Evolutionary conservation across 2,329 filamentous ascomycete genomes (phyloP).

Genomic region (Diaporthe citriasiana): DNA sequence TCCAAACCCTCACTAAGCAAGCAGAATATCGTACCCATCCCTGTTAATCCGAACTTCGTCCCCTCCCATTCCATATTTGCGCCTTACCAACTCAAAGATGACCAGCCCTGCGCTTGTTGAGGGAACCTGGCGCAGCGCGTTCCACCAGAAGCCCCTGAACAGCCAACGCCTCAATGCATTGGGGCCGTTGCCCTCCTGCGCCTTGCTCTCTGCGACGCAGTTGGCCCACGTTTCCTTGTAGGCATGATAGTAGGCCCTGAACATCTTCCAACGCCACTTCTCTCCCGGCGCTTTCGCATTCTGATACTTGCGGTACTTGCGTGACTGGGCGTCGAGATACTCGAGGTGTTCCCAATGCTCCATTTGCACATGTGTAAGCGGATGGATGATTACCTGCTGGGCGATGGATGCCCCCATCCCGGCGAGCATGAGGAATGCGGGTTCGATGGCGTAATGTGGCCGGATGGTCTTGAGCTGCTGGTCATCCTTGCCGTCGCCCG

Average conservation of each 20-base stretch:
- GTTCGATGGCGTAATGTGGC: conserved; percentile 83
- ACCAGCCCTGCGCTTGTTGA: conserved; percentile 83
- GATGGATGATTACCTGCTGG: conserved; percentile 80
- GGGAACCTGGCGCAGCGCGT: conserved; percentile 79
- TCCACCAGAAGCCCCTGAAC: conserved; percentile 80
- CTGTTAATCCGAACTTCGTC: conserved; percentile 75
- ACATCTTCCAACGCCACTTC: conserved; percentile 63
- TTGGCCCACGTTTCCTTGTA: conserved; percentile 77
- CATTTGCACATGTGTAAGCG: conserved; percentile 78
- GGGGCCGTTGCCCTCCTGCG: conserved; percentile 61
- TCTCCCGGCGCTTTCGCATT: conserved; percentile 51
- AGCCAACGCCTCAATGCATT: conserved; percentile 69
- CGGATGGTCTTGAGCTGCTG: conserved; percentile 67
- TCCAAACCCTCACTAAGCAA: conserved; percentile 55
- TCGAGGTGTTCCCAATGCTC: conserved; percentile 82
- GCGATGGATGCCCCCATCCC: conserved; percentile 77
- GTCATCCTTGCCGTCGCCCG: conserved; percentile 44
- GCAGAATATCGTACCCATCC: conserved; percentile 79
- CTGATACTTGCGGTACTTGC: conserved; percentile 56
- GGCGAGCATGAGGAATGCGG: conserved; percentile 77
- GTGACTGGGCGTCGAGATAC: conserved; percentile 74
- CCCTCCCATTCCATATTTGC: conserved; percentile 76
- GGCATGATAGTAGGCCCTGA: conserved; percentile 77
- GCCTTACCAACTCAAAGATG: conserved; percentile 81
- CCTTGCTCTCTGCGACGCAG: conserved; percentile 69